Conservation (phyloP, 306 rosid genomes). For the Carpinus viminea region DNA sequence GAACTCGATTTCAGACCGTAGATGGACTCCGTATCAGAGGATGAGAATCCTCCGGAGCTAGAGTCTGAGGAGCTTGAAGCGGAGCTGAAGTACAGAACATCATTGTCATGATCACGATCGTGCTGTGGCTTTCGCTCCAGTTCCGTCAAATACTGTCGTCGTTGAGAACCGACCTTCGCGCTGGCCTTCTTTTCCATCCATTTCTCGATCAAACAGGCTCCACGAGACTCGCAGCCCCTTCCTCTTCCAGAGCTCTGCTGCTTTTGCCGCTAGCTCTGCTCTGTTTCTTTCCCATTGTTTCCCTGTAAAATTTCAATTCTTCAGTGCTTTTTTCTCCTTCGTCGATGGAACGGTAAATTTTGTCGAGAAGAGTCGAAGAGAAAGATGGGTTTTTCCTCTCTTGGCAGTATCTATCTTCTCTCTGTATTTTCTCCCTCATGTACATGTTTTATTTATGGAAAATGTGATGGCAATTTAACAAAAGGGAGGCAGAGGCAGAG, state of each 20-base stretch:
- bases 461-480: background rate
- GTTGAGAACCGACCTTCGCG: constrained; percentile 20
- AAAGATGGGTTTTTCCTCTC: constrained; percentile 55
- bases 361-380: constrained; percentile 75
- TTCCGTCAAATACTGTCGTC: constrained; percentile 22
- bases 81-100: constrained; percentile 65
- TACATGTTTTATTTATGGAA: constrained; percentile 42
- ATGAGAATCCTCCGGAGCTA: constrained; percentile 74
- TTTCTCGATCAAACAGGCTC: constrained; percentile 50
- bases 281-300: constrained; percentile 44
- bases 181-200: constrained; percentile 51
- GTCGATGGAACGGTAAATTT: constrained; percentile 84
- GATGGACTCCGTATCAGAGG: constrained; percentile 78
- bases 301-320: constrained; percentile 46
- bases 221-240: constrained; percentile 29
- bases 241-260: constrained; percentile 17
- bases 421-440: constrained; percentile 24
- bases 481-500: constrained; percentile 20
- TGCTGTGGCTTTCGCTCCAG: constrained; percentile 34
- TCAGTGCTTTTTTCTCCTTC: constrained; percentile 40
- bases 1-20: constrained; percentile 37
- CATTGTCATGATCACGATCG: constrained; percentile 39
- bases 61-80: constrained; percentile 83
- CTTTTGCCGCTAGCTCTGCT: constrained; percentile 33
- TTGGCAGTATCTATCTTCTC: constrained; percentile 28